These are phyloP conservation scores for Blastobotrys proliferans DNA, from an alignment of 1,139 yeast genomes.

Conservation along the genomic window DNA sequence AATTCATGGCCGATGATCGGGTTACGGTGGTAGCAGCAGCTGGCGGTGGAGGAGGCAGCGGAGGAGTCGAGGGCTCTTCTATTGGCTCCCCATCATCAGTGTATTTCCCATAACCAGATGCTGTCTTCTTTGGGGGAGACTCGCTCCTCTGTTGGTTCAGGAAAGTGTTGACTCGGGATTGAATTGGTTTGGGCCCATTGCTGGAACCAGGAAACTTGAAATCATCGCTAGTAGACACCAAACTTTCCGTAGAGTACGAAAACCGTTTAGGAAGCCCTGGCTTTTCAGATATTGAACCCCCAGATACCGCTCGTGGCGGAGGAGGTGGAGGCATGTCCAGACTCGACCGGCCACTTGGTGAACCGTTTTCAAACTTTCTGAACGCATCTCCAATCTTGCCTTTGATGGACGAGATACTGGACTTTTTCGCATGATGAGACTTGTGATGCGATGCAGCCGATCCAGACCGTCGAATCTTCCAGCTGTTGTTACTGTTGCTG, in stretches of 20 bases:
- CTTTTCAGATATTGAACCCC: slow-evolving; percentile 9
- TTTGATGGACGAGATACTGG: slow-evolving; percentile 29
- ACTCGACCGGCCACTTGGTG: neutral
- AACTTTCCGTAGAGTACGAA: slow-evolving; percentile 22
- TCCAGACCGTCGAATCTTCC: slow-evolving; percentile 19
- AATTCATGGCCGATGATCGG: neutral
- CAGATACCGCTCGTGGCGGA: slow-evolving; percentile 16
- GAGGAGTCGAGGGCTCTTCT: slow-evolving; percentile 11
- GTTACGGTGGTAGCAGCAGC: neutral
- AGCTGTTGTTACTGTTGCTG: slow-evolving; percentile 6
- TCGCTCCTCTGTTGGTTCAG: slow-evolving; percentile 41
- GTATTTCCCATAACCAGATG: slow-evolving; percentile 71
- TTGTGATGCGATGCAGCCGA: slow-evolving; percentile 14
- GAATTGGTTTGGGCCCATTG: slow-evolving; percentile 36
- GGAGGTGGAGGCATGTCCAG: slow-evolving; percentile 13
- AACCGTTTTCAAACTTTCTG: slow-evolving; percentile 23
- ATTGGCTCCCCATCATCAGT: slow-evolving; percentile 41
- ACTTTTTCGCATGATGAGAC: slow-evolving; percentile 22
- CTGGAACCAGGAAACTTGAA: slow-evolving; percentile 11
- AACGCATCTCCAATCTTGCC: slow-evolving; percentile 34
- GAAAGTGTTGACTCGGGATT: slow-evolving; percentile 61
- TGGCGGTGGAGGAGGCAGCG: slow-evolving; percentile 12
- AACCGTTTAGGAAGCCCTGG: slow-evolving; percentile 17
- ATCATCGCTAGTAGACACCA: slow-evolving; percentile 15
- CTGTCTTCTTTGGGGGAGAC: slow-evolving; percentile 54